Evolutionary conservation across 768 basidiomycete species (phyloP), one percentile per base, ranked within the genome.

Genomic region (Serendipita sp.): DNA sequence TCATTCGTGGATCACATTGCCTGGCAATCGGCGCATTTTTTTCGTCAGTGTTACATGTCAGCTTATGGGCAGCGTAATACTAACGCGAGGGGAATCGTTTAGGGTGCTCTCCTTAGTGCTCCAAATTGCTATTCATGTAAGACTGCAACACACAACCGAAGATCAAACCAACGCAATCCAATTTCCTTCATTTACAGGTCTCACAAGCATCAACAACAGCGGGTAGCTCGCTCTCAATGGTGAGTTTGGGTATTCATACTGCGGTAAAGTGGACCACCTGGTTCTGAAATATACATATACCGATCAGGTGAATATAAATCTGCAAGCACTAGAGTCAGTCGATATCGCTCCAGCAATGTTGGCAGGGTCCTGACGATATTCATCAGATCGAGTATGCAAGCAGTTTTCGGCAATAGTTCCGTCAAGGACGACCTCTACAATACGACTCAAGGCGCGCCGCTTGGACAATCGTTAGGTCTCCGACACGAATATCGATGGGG

Each of bases 401-500:
- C 36, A 4, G 56, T 60, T n/a, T 60, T 60, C 34, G 56, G 56
- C 28, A 60, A 60, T 35, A 60, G 36, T 35, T 60, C 56, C 28
- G 32, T 60, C 34, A 23, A 60, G 4, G 56, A 38, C 30, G 56
- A 60, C 30, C 16, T 60, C 28, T 60, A 60, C 18, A 60, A 60
- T 36, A 72, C 70, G 54, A 85, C 89, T 71, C 76, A 82, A 28
- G 81, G 81, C 41, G 78, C 80, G 46, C 84, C 88, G 3, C 81
- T 91, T 1, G 78, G 77, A 56, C 71, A 74, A 56, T 70, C 76
- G 51, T 75, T 77, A 11, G 89, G 89, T 28, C 74, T 91, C 65
- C 82, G 89, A 69, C 80, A 85, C 72, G 73, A 78, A 66, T 91
- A 91, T 75, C 76, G 82, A 66, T 91, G 86, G 68, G 89, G 89